Base-by-base conservation (phyloP, 1,284 basidiomycete genomes). In the Earliella scabrosa region DNA sequence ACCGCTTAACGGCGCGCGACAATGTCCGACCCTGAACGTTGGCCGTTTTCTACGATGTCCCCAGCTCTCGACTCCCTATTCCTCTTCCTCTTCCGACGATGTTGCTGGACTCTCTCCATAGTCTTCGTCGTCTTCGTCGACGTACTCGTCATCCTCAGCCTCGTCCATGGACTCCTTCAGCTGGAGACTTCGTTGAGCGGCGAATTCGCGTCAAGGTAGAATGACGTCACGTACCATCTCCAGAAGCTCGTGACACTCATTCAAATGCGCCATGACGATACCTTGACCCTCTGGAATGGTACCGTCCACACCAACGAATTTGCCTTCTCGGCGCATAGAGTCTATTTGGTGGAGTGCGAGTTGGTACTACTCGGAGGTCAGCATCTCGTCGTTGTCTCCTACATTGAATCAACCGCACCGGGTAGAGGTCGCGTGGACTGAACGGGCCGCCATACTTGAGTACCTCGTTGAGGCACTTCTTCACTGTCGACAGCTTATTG, bases 391-490 rank as follows among this genome's bases (percentile, higher is more conserved):
- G n/a, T n/a, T n/a, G n/a, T n/a, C n/a, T n/a, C n/a, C n/a, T n/a
- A n/a, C n/a, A n/a, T n/a, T n/a, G n/a, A n/a, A n/a, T n/a, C n/a
- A n/a, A n/a, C n/a, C 88, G 56, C 67, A 92, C 91, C 23, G 97
- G 97, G 75, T 99, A 99, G 38, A 99, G 79, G 73, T 99, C 97
- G 39, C 95, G 88, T n/a, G 95, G 87, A 60, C 86, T 93, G 73
- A 97, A 98, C 0, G 95, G 92, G 14, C 97, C 97, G 14, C 97
- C 97, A 68, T 97, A 97, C 73, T 98, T 98, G 60, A 92, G 81
- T 1, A 99, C 96, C 75, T 99, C 97, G 69, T 97, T 98, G 56
- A 99, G 80, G 67, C 96, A 98, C 71, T 97, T 98, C 78, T 96
- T 97, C 62, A 95, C 90, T 0, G 93, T 96, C 18, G 92, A 92